Evolutionary conservation across 1,284 basidiomycete genomes (phyloP).

Genomic region (Heimioporus retisporus): DNA sequence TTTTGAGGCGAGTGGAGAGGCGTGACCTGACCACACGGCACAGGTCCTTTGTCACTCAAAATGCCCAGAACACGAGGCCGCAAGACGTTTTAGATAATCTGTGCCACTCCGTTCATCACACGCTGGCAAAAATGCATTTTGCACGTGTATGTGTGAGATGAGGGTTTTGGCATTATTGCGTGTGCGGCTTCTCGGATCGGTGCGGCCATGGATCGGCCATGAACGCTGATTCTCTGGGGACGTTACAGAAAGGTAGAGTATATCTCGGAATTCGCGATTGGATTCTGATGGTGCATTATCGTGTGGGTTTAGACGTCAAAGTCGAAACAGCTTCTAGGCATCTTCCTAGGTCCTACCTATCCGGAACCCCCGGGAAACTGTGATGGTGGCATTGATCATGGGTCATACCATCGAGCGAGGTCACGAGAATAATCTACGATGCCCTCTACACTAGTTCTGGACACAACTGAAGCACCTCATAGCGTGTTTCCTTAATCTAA

Average conservation of each 20-base stretch:
- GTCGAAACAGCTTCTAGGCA: background rate
- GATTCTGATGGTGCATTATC: background rate
- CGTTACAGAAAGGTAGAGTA: background rate
- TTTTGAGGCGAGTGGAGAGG: constrained; percentile 6
- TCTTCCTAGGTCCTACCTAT: background rate
- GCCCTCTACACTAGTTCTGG: no score
- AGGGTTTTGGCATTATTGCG: constrained; percentile 10
- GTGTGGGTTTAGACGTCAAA: background rate
- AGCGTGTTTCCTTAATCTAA: no score
- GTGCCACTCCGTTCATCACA: constrained; percentile 26
- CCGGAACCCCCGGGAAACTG: background rate
- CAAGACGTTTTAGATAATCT: constrained; percentile 37
- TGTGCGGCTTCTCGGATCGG: constrained; percentile 9
- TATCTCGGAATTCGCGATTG: background rate
- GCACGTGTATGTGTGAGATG: constrained; percentile 31
- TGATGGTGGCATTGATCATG: constrained; percentile 4
- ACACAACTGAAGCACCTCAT: no score
- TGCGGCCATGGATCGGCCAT: constrained; percentile 25
- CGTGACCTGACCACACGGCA: constrained; percentile 17
- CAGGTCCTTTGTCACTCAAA: constrained; percentile 26
- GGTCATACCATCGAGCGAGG: background rate
- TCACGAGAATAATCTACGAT: background rate
- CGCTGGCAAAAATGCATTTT: constrained; percentile 32
- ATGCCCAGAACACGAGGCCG: constrained; percentile 36
- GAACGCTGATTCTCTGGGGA: background rate